Base-by-base conservation (phyloP, 345 rosid species). In the Lumnitzera littorea region DNA sequence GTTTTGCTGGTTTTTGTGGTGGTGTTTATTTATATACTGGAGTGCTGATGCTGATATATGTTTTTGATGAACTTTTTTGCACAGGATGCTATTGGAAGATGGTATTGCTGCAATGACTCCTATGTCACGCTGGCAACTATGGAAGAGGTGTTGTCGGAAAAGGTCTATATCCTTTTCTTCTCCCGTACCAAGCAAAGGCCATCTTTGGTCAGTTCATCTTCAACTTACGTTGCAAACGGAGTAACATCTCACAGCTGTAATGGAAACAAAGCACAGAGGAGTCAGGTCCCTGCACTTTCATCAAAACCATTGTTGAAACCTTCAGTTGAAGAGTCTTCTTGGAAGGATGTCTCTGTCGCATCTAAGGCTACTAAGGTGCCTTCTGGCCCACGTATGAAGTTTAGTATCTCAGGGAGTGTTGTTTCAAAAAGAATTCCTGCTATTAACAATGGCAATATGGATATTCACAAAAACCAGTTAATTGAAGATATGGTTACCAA, bases 41-140 rank as follows among this genome's bases (percentile, higher is more conserved):
- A 36, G 43, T 36, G 9, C 43, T 36, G 43, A 36, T 5, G 43
- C 43, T 36, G 43, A 36, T 36, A 9, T 9, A 36, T 36, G 43
- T 9, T 36, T 36, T 36, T 36, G 43, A 36, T 9, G 7, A 7
- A 36, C 43, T 36, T 36, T 36, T 36, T 36, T 55, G 13, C 70
- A 53, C 72, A 95, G 99, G 96, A 95, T 76, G 85, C 96, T 46
- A 62, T 78, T 72, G 91, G 89, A 47, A 83, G 82, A 58, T 95
- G 99, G 99, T 88, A 85, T 76, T 74, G 98, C 80, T 91, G 99
- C 80, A 85, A 91, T 72, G 99, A 95, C 73, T 67, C 96, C 31
- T 65, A 43, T 51, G 94, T 95, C 57, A 78, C 98, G 46, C 70
- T 70, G 66, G 83, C 99, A 70, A 84, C 82, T 52, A 72, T 80